Conservation (phyloP, 495 filamentous ascomycete species). For the Lophiostoma macrostomum region DNA sequence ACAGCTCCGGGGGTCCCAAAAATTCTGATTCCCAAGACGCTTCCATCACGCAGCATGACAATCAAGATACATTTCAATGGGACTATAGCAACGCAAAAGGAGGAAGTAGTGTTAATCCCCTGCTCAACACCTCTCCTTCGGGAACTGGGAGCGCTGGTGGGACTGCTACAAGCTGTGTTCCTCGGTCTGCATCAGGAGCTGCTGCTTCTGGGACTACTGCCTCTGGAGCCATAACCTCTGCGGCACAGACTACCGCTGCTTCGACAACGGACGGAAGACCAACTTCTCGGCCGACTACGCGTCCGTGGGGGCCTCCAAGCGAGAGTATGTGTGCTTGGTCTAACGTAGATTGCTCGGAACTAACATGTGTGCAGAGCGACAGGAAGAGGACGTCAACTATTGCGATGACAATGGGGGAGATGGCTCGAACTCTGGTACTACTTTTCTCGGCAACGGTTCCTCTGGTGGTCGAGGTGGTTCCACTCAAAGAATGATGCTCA, state of each 20-base stretch:
- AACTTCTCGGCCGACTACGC: background rate
- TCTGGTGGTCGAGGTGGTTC: too few species aligned
- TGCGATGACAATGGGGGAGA: constrained; percentile 20
- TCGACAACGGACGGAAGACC: background rate
- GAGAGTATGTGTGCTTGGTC: too few species aligned
- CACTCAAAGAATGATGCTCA: constrained; percentile 29
- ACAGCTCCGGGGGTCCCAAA: constrained; percentile 53
- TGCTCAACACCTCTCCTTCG: constrained; percentile 38
- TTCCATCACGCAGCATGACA: constrained; percentile 58
- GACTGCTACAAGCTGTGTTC: constrained; percentile 26
- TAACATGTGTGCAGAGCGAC: constrained; percentile 16
- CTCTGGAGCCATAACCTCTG: background rate
- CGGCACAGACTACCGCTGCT: constrained; percentile 10
- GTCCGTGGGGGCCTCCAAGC: background rate
- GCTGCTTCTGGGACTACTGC: constrained; percentile 5
- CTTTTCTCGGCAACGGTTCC: too few species aligned
- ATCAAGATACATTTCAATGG: constrained; percentile 50
- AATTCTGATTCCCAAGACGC: constrained; percentile 50
- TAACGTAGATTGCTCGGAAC: too few species aligned
- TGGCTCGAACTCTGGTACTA: background rate
- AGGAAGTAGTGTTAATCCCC: constrained; percentile 60
- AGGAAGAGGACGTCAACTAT: constrained; percentile 32
- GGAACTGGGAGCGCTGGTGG: constrained; percentile 1
- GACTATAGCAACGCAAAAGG: constrained; percentile 56
- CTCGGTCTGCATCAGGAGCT: constrained; percentile 20